Evolutionary conservation across 1,284 basidiomycete species (phyloP).

Genomic region (Flammula alnicola): DNA sequence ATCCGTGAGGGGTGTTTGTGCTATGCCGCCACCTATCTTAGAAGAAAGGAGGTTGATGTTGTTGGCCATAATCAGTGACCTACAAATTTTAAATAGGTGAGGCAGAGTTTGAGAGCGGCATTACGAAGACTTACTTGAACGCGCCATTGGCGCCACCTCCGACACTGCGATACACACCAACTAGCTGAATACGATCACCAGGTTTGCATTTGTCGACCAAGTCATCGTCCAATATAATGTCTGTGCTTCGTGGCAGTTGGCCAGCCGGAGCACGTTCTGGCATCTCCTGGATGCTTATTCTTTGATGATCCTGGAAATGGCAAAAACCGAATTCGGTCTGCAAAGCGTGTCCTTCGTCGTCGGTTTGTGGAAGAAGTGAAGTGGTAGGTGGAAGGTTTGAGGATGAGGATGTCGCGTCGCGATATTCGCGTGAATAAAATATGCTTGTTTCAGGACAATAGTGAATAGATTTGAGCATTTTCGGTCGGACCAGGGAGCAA

Average conservation of each 20-base stretch:
- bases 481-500: conserved; percentile 97
- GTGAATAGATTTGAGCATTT: conserved; percentile 97
- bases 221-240: conserved; percentile 96
- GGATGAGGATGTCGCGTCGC: conserved; percentile 88
- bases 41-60: conserved; percentile 97
- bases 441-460: conserved; percentile 87
- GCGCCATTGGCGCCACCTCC: conserved; percentile 88
- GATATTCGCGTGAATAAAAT: conserved; percentile 91
- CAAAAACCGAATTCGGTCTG: conserved; percentile 95
- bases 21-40: conserved; percentile 95
- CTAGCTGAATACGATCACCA: conserved; percentile 96
- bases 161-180: conserved; percentile 93
- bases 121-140: conserved; percentile 78
- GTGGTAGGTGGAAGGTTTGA: conserved; percentile 88
- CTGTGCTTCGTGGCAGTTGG: conserved; percentile 93
- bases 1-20: conserved; percentile 91
- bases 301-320: conserved; percentile 95
- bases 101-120: conserved; percentile 10
- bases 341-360: conserved; percentile 87
- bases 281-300: conserved; percentile 99
- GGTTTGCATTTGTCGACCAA: conserved; percentile 98
- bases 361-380: conserved; percentile 89
- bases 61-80: conserved; percentile 94
- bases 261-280: conserved; percentile 98
- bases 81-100: conserved; percentile 35